Evolutionary conservation across 1,284 basidiomycete species (phyloP), one percentile per base, ranked within the genome.

Genomic region (Thelephora terrestris): DNA sequence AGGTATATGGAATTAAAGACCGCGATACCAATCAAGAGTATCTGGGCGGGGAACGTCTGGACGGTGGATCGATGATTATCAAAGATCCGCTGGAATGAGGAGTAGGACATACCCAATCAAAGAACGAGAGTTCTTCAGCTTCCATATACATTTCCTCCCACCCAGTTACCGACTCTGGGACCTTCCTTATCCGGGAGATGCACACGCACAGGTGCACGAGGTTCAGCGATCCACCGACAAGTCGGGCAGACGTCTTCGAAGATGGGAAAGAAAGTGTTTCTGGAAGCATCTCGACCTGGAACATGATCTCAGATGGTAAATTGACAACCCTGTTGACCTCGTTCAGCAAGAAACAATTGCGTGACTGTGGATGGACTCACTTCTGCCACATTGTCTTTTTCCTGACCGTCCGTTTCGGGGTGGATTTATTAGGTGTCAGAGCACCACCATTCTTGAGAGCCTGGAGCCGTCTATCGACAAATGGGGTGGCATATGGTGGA

Each of bases 71-170:
- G 32, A 27, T 46, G 37, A 16, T 25, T 3, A 39, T 10, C 17
- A 20, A 37, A n/a, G n/a, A 17, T 20, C 23, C 24, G 6, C 6
- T 40, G 10, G 12, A 17, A 43, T 23, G 17, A 25, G 25, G 36
- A 34, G n/a, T 20, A 42, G 4, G 18, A 65, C 79, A 53, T 45
- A 86, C 86, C 86, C 85, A 89, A 64, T 86, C 79, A 53, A 87
- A 81, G 85, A 85, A 88, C 5, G 78, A 69, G n/a, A 69, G 65
- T 23, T 73, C 73, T 56, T 76, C 72, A 47, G 67, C 76, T 59
- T 84, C 81, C 53, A 71, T 73, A 52, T 82, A 79, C 68, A 86
- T 77, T 58, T 85, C 79, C 55, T 87, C 84, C 84, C 85, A 89
- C 5, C 78, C 80, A 21, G 79, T 57, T 52, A 87, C 82, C 6